Evolutionary conservation across 2,329 filamentous ascomycete genomes (phyloP), one percentile per base, ranked within the genome.

Genomic region (Aspergillus novofumigatus): DNA sequence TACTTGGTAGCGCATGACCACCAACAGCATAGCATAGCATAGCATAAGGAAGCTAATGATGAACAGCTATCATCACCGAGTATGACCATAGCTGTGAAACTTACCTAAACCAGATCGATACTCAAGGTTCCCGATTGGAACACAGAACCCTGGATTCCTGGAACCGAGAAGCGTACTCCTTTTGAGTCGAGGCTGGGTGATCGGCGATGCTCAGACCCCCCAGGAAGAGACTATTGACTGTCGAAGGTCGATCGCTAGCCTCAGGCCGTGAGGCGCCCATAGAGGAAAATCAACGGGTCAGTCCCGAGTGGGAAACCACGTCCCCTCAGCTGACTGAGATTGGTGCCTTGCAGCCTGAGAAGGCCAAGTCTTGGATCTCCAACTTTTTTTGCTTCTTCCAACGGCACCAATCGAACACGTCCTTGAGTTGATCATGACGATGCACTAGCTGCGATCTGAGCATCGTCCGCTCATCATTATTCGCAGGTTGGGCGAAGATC

Each of bases 221-320:
- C 6, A 17, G 14, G 50, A 17, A n/a, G 26, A 45, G 51, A 57
- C 52, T 59, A 58, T 59, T 52, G 51, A 32, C 21, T 25, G 23
- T 47, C 44, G 23, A 47, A 26, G 25, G 58, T 52, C 35, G 58
- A 59, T 59, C 52, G 6, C 14, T 11, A 11, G 58, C 55, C 55
- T 55, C 51, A 59, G 58, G 55, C 58, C 35, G 35, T 25, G n/a
- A 38, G 25, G 11, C 17, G 32, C 21, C 32, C 0, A 17, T 35
- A 5, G 32, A 35, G 32, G 14, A 14, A 14, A 32, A 35, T 14
- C 44, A 47, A 25, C 21, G 20, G 42, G 20, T 23, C 10, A 11
- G 2, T 42, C 58, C 55, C 47, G 42, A 57, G 54, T 32, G 38
- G 49, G 54, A 54, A 26, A 23, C n/a, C 51, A 38, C 51, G 29